A percentile compares a stretch with the other conserved stretches of the same genome.
Conservation (phyloP, 2,329 filamentous ascomycete species). For the Exophiala calicioides region DNA sequence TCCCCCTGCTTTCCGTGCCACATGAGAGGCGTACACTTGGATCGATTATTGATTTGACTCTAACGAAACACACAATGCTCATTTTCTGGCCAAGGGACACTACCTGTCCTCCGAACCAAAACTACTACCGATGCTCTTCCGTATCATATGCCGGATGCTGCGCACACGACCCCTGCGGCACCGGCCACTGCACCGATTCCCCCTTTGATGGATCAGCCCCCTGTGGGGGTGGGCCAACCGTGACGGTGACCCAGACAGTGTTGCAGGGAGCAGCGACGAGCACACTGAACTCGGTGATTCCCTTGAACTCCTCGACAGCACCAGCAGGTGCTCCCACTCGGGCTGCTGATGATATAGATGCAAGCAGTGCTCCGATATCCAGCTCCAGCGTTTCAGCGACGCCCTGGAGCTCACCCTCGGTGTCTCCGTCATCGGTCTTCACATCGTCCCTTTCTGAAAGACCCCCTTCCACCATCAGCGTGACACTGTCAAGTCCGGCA, state of each 20-base stretch:
- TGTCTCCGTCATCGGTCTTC: background rate
- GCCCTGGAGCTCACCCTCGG: background rate
- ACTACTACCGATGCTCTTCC: slow-evolving; percentile 10
- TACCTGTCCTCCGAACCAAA: slow-evolving; percentile 7
- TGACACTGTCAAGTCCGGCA: slow-evolving; percentile 10
- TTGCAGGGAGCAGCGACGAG: slow-evolving; percentile 22
- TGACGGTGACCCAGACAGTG: slow-evolving; percentile 23
- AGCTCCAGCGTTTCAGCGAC: background rate
- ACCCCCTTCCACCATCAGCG: slow-evolving; percentile 3
- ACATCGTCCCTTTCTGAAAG: slow-evolving; percentile 1
- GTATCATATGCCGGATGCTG: slow-evolving; percentile 12
- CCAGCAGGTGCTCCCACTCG: background rate
- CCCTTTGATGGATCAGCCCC: slow-evolving; percentile 4
- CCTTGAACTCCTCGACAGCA: too few relatives aligned
- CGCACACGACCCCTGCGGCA: slow-evolving; percentile 9
- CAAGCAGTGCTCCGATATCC: background rate
- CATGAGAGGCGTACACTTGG: too few relatives aligned
- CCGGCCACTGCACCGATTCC: slow-evolving; percentile 5
- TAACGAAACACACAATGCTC: slow-evolving; percentile 16
- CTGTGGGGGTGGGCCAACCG: slow-evolving; percentile 12
- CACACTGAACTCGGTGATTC: slow-evolving; percentile 11
- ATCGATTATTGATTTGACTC: too few relatives aligned
- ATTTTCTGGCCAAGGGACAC: slow-evolving; percentile 5
- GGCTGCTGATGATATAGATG: slow-evolving; percentile 1
- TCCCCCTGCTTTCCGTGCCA: too few relatives aligned